phyloP scores from a whole-genome alignment of 176 grass and related monocot species.

The Carex myosuroides region DNA sequence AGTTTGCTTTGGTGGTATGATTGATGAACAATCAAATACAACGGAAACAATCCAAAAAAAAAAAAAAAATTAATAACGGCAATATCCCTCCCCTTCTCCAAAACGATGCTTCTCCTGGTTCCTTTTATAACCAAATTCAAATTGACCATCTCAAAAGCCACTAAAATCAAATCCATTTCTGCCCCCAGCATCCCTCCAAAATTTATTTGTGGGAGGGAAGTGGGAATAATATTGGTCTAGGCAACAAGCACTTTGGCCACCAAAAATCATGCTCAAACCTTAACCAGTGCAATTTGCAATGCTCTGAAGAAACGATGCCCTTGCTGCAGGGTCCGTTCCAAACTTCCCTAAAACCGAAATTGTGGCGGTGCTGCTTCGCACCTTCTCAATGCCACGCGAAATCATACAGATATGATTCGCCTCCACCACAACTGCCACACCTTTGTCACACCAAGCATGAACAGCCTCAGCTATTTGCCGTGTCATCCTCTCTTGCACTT shows the following conservation, averaged over 20 bases:
- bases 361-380: slow-evolving; percentile 78
- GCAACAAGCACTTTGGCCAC: not conserved
- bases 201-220: not conserved
- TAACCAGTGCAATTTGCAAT: slow-evolving; percentile 30
- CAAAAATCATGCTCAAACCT: not conserved
- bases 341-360: slow-evolving; percentile 83
- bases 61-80: not conserved
- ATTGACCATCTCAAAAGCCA: not conserved
- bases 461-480: slow-evolving; percentile 95
- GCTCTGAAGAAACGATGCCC: slow-evolving; percentile 51
- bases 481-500: slow-evolving; percentile 97
- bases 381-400: slow-evolving; percentile 90
- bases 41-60: not conserved
- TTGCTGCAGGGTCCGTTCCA: slow-evolving; percentile 43
- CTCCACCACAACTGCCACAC: slow-evolving; percentile 82
- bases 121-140: not conserved
- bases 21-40: slow-evolving; percentile 20
- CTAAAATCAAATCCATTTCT: not conserved
- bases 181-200: not conserved
- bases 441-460: slow-evolving; percentile 31
- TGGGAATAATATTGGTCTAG: not conserved
- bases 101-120: not conserved
- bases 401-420: slow-evolving; percentile 94
- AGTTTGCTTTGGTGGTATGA: not conserved
- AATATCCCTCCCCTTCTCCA: not conserved